phyloP scores from a whole-genome alignment of 768 basidiomycete genomes.

The Cystobasidium tubakii region DNA sequence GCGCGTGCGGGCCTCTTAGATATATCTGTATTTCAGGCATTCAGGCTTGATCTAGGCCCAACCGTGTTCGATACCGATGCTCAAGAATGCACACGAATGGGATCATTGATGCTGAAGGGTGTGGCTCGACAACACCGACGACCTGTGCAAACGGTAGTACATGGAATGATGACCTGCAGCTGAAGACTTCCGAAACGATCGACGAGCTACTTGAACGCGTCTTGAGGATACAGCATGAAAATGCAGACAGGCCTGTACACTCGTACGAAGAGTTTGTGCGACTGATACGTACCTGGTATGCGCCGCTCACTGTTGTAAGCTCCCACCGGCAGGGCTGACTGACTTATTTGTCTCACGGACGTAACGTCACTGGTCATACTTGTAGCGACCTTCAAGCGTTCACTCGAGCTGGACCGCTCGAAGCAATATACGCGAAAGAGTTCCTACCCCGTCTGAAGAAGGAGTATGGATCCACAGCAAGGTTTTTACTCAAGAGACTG shows the following conservation, averaged over 20 bases:
- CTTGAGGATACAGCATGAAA: background rate
- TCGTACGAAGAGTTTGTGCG: constrained; percentile 19
- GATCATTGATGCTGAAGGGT: too few relatives aligned
- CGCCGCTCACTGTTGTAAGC: background rate
- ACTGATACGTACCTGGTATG: constrained; percentile 2
- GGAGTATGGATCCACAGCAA: constrained; percentile 8
- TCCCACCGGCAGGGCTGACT: too few relatives aligned
- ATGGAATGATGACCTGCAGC: background rate
- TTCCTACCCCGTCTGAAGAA: constrained; percentile 11
- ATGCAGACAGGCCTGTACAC: constrained; percentile 13
- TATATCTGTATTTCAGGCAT: too few relatives aligned
- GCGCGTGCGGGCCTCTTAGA: too few relatives aligned
- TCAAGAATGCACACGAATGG: too few relatives aligned
- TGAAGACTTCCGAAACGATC: constrained; percentile 1
- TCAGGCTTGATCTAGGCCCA: too few relatives aligned
- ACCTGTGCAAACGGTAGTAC: background rate
- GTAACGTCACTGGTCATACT: too few relatives aligned
- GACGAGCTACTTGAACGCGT: constrained; percentile 20
- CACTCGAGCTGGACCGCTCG: background rate
- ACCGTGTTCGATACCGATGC: too few relatives aligned
- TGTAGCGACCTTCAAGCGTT: constrained; percentile 9
- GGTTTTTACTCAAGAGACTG: constrained; percentile 5
- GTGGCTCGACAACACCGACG: too few relatives aligned
- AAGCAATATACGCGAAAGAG: background rate
- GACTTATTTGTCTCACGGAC: too few relatives aligned